A percentile compares a stretch with the other conserved stretches of the same genome.
phyloP scores from a whole-genome alignment of 164 flowering plant genomes.

The Pachysandra terminalis region DNA sequence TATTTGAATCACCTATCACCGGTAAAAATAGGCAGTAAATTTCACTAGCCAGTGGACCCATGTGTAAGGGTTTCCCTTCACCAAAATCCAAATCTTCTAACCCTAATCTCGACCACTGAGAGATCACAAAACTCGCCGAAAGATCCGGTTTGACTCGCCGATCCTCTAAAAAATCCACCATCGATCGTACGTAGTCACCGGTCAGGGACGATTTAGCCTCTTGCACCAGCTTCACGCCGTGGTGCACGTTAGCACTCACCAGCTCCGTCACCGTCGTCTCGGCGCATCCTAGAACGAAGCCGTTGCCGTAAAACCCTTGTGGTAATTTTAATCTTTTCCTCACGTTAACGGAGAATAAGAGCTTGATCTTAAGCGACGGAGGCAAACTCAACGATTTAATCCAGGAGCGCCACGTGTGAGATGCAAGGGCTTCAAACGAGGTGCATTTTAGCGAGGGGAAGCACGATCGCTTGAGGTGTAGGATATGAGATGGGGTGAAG shows the following conservation, averaged over 20 bases:
- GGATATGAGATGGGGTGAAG: slow-evolving; percentile 54
- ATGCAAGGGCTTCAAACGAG: slow-evolving; percentile 76
- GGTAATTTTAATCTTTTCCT: slow-evolving; percentile 43
- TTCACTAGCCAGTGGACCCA: slow-evolving; percentile 77
- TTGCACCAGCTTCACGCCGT: slow-evolving; percentile 56
- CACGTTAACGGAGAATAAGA: slow-evolving; percentile 73
- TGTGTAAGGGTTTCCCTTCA: slow-evolving; percentile 61
- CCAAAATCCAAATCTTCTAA: slow-evolving; percentile 87
- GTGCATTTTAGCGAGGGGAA: slow-evolving; percentile 75
- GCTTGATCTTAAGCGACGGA: slow-evolving; percentile 46
- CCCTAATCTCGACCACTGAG: slow-evolving; percentile 83
- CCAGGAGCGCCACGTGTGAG: slow-evolving; percentile 95
- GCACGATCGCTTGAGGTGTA: slow-evolving; percentile 55
- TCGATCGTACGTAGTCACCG: slow-evolving; percentile 51
- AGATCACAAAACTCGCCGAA: slow-evolving; percentile 54
- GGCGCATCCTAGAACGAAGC: slow-evolving; percentile 82
- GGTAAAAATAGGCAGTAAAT: slow-evolving; percentile 85
- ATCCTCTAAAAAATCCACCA: slow-evolving; percentile 63
- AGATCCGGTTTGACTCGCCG: slow-evolving; percentile 53
- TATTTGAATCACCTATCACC: slow-evolving; percentile 42
- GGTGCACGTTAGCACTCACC: slow-evolving; percentile 31
- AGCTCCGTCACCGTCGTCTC: slow-evolving; percentile 49
- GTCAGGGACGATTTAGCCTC: slow-evolving; percentile 46
- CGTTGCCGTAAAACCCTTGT: slow-evolving; percentile 83
- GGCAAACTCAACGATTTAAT: slow-evolving; percentile 46